Evolutionary conservation across 371 early-diverging fungal genomes (phyloP).

Genomic region (Rhizopus sp.): DNA sequence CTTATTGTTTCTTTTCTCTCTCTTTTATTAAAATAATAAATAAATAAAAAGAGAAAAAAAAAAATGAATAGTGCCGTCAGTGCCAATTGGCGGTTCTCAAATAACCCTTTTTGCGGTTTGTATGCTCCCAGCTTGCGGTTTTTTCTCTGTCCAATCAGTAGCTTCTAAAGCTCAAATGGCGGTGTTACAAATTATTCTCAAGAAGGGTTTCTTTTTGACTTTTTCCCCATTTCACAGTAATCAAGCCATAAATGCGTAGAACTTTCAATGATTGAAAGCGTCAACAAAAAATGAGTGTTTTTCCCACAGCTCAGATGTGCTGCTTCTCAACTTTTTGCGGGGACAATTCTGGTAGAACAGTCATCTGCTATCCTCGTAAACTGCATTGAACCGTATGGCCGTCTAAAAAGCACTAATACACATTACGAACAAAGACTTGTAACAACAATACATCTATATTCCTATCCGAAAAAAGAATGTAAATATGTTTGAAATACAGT

Average conservation of each 20-base stretch:
- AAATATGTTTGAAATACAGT: background rate
- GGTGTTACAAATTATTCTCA: background rate
- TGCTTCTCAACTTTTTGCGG: slow-evolving; percentile 12
- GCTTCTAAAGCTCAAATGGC: too few species aligned
- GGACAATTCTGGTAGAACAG: background rate
- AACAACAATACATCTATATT: background rate
- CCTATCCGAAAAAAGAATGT: slow-evolving; percentile 1
- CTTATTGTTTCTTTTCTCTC: too few species aligned
- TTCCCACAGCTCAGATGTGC: slow-evolving; percentile 15
- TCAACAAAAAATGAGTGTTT: slow-evolving; percentile 15
- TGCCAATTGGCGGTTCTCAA: background rate
- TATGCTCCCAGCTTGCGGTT: background rate
- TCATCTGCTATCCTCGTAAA: background rate
- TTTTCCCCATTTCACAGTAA: too few species aligned
- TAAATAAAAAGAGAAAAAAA: slow-evolving; percentile 3
- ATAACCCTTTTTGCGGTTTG: too few species aligned
- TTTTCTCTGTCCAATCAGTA: background rate
- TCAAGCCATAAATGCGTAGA: too few species aligned
- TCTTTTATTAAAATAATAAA: slow-evolving; percentile 1
- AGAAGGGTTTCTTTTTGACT: slow-evolving; percentile 27
- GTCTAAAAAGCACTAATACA: background rate
- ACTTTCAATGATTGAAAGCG: too few species aligned
- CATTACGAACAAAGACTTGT: background rate
- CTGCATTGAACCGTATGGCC: background rate
- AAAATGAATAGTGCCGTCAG: background rate